Conservation (phyloP, 306 rosid genomes). For the Benincasa hispida region DNA sequence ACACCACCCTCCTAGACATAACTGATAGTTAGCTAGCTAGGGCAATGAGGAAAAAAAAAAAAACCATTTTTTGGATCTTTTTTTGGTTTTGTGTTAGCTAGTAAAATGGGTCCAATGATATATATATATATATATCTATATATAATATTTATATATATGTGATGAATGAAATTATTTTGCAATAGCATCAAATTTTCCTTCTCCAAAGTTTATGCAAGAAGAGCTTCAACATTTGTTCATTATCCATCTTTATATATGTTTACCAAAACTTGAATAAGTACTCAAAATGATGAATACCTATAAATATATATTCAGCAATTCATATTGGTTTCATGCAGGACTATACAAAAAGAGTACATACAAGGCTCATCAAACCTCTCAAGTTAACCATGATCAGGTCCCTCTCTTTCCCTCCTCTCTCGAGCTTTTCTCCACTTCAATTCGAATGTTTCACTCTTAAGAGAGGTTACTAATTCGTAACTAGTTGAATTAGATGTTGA, state of each 20-base stretch:
- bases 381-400: slow-evolving; percentile 3
- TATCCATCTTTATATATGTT: neutral
- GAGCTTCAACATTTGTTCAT: neutral
- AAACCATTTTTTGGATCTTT: neutral
- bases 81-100: neutral
- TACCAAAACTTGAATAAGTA: neutral
- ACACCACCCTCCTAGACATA: slow-evolving; percentile 12
- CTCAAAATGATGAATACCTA: neutral
- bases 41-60: neutral
- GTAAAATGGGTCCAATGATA: neutral
- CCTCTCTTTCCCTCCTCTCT: neutral
- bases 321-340: slow-evolving; percentile 8
- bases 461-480: neutral
- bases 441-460: neutral
- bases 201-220: neutral
- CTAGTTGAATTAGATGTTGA: neutral
- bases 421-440: neutral
- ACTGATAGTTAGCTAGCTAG: neutral
- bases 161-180: neutral
- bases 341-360: neutral
- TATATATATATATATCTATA: neutral
- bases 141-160: neutral
- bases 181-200: neutral
- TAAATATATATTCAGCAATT: neutral
- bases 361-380: slow-evolving; percentile 6